Evolutionary conservation across 208 protist genomes (phyloP).

Genomic region (Entamoeba histolytica): DNA sequence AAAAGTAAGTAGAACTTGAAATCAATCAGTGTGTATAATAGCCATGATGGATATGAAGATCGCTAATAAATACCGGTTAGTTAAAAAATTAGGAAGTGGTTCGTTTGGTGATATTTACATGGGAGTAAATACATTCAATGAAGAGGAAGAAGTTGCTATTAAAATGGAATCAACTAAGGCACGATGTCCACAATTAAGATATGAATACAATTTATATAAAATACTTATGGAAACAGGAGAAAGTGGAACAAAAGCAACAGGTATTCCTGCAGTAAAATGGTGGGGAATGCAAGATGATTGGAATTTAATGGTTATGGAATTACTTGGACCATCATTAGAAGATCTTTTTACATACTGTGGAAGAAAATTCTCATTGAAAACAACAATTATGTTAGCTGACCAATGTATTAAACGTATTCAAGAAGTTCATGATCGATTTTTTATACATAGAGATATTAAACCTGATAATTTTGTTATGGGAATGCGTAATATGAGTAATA

Average conservation of each 20-base stretch:
- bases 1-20: neutral
- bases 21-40: neutral
- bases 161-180: constrained; percentile 66
- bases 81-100: neutral
- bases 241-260: constrained; percentile 48
- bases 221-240: constrained; percentile 32
- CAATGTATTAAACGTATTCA: constrained; percentile 79
- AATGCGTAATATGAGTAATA: constrained; percentile 48
- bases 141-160: constrained; percentile 50
- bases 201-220: constrained; percentile 78
- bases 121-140: constrained; percentile 38
- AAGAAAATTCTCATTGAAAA: constrained; percentile 78
- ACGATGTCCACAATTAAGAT: constrained; percentile 74
- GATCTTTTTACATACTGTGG: constrained; percentile 77
- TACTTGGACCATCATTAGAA: constrained; percentile 83
- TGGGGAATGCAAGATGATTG: constrained; percentile 76
- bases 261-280: constrained; percentile 76
- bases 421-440: constrained; percentile 79
- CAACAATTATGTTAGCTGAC: constrained; percentile 82
- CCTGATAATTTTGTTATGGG: constrained; percentile 97
- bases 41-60: neutral
- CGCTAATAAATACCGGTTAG: neutral
- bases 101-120: constrained; percentile 70
- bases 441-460: constrained; percentile 81
- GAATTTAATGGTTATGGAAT: constrained; percentile 92